Conservation (phyloP, 2,329 filamentous ascomycete species). For the Calonectria hongkongensis region DNA sequence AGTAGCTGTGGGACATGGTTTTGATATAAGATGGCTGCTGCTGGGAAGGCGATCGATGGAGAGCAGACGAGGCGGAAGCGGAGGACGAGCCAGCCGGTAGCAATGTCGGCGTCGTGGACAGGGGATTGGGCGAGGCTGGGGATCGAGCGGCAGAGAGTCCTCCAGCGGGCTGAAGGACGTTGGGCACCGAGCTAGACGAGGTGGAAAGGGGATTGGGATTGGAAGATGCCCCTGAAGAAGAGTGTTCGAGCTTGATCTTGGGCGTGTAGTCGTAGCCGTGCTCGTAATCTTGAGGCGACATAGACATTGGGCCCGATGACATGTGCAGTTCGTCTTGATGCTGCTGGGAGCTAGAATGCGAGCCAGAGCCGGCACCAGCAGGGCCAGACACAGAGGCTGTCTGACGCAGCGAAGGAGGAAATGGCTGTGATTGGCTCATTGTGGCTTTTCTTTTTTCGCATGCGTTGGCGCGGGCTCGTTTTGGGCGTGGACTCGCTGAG, state of each 20-base stretch:
- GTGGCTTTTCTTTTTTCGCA: conserved; percentile 54
- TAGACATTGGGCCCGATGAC: conserved; percentile 62
- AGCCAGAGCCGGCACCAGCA: conserved; percentile 44
- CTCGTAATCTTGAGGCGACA: conserved; percentile 69
- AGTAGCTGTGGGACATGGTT: conserved; percentile 82
- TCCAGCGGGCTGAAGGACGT: conserved; percentile 75
- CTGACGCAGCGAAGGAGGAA: conserved; percentile 57
- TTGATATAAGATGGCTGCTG: conserved; percentile 75
- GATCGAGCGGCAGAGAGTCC: conserved; percentile 58
- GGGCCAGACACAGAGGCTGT: conserved; percentile 49
- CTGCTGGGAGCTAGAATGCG: conserved; percentile 48
- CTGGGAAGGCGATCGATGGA: conserved; percentile 64
- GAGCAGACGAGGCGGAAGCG: conserved; percentile 51
- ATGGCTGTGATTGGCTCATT: conserved; percentile 66
- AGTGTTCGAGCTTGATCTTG: conserved; percentile 71
- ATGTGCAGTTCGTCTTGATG: conserved; percentile 74
- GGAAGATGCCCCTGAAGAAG: conserved; percentile 61
- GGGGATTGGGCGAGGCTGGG: conserved; percentile 65
- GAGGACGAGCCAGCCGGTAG: conserved; percentile 60
- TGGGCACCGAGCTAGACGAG: conserved; percentile 69
- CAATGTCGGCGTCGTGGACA: conserved; percentile 57
- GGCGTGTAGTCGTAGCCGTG: conserved; percentile 66
- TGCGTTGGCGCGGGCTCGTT: conserved; percentile 35
- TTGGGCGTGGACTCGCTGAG: conserved; percentile 34
- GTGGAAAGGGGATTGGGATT: conserved; percentile 64